Evolutionary conservation across 2,329 filamentous ascomycete species (phyloP).

Genomic region (Hyphodiscus sp.): DNA sequence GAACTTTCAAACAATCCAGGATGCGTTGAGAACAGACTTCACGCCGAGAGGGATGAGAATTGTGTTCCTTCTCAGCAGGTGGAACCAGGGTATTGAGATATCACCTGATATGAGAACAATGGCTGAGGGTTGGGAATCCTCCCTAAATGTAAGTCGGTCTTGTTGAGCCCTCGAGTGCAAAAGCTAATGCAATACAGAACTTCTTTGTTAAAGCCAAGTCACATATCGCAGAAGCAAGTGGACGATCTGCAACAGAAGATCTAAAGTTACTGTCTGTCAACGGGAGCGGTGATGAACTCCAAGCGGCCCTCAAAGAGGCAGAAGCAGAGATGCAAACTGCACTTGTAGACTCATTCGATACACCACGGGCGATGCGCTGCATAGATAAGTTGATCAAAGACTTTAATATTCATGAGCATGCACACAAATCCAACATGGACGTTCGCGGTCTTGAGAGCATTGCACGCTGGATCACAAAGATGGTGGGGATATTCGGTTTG

Average conservation of each 20-base stretch:
- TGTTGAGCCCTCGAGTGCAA: not conserved
- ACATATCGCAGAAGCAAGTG: constrained; percentile 39
- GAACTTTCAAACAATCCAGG: constrained; percentile 90
- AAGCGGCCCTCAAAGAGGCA: constrained; percentile 43
- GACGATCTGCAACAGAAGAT: constrained; percentile 12
- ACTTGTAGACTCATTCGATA: constrained; percentile 83
- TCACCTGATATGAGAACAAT: constrained; percentile 73
- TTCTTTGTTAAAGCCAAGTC: constrained; percentile 54
- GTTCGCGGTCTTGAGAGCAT: constrained; percentile 46
- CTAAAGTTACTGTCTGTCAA: constrained; percentile 19
- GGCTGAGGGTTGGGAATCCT: constrained; percentile 73
- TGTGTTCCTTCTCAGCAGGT: constrained; percentile 79
- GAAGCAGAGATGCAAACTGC: constrained; percentile 50
- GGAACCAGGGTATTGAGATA: constrained; percentile 89
- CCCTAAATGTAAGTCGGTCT: constrained; percentile 51
- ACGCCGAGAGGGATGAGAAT: constrained; percentile 75
- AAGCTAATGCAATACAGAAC: constrained; percentile 36
- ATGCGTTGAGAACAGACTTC: constrained; percentile 65
- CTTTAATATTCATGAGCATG: constrained; percentile 57
- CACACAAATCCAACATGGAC: constrained; percentile 40
- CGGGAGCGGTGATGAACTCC: constrained; percentile 42
- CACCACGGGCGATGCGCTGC: constrained; percentile 68
- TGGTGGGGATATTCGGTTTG: constrained; percentile 80
- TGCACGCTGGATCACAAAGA: constrained; percentile 74
- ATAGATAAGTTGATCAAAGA: constrained; percentile 72